A percentile compares a stretch with the other conserved stretches of the same genome.
phyloP scores from a whole-genome alignment of 139 green algal species.

The Yamagishiella unicocca region DNA sequence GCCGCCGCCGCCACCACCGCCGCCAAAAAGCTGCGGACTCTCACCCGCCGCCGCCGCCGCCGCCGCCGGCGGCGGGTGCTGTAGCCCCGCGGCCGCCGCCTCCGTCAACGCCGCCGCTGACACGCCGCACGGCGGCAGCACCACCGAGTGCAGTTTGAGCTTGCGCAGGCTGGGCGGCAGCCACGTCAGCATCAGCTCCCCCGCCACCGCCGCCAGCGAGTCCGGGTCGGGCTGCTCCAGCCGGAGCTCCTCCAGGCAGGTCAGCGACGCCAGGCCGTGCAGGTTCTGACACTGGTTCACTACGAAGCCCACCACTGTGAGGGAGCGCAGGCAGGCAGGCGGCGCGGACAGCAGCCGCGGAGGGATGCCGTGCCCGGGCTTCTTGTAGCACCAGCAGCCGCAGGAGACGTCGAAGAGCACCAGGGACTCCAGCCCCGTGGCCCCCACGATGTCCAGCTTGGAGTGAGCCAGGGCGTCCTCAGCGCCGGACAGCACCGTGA shows the following conservation, averaged over 20 bases:
- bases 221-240: constrained; percentile 49
- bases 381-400: constrained; percentile 50
- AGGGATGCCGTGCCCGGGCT: constrained; percentile 43
- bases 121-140: constrained; percentile 25
- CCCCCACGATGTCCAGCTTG: constrained; percentile 40
- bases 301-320: constrained; percentile 35
- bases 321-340: not conserved
- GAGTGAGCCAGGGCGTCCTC: constrained; percentile 41
- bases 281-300: constrained; percentile 44
- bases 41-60: no score
- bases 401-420: constrained; percentile 41
- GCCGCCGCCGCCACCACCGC: no score
- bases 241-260: constrained; percentile 38
- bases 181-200: constrained; percentile 40
- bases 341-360: constrained; percentile 30
- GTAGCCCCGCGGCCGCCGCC: constrained; percentile 1
- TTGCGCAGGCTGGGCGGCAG: constrained; percentile 29
- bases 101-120: not conserved
- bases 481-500: constrained; percentile 29
- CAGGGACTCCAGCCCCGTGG: constrained; percentile 24
- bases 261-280: constrained; percentile 25
- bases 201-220: constrained; percentile 8
- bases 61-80: not conserved
- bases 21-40: no score
- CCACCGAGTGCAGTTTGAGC: constrained; percentile 44